phyloP scores from a whole-genome alignment of 2,329 filamentous ascomycete genomes.

The Pseudogymnoascus destructans region DNA sequence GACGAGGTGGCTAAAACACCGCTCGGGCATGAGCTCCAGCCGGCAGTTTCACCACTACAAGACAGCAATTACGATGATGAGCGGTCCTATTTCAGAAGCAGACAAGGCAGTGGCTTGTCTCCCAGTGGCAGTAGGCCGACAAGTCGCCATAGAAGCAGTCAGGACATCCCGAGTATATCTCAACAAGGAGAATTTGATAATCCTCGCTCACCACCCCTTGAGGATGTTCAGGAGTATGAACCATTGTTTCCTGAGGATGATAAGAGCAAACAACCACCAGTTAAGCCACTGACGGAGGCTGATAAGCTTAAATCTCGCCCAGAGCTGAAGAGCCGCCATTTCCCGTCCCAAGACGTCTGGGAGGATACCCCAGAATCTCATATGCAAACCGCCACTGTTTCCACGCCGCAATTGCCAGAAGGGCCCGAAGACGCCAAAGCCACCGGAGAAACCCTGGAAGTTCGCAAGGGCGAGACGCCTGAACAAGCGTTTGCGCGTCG shows the following conservation, averaged over 20 bases:
- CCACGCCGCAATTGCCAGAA: slow-evolving; percentile 56
- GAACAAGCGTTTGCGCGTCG: slow-evolving; percentile 53
- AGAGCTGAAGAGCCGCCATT: slow-evolving; percentile 48
- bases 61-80: slow-evolving; percentile 47
- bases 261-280: slow-evolving; percentile 36
- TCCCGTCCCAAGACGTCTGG: slow-evolving; percentile 94
- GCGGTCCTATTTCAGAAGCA: slow-evolving; percentile 33
- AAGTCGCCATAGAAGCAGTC: slow-evolving; percentile 50
- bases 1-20: slow-evolving; percentile 74
- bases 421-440: slow-evolving; percentile 23
- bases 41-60: slow-evolving; percentile 66
- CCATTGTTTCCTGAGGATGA: slow-evolving; percentile 79
- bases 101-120: slow-evolving; percentile 30
- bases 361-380: slow-evolving; percentile 86
- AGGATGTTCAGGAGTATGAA: slow-evolving; percentile 88
- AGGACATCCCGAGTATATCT: slow-evolving; percentile 36
- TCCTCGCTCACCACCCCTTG: slow-evolving; percentile 55
- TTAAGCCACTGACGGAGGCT: slow-evolving; percentile 30
- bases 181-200: slow-evolving; percentile 22
- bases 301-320: slow-evolving; percentile 43
- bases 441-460: slow-evolving; percentile 10
- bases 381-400: slow-evolving; percentile 67
- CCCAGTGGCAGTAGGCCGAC: slow-evolving; percentile 34
- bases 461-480: slow-evolving; percentile 35
- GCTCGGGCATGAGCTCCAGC: slow-evolving; percentile 51